These are phyloP conservation scores for Moricandia moricandioides DNA, from an alignment of 345 rosid species.

Conservation along the genomic window DNA sequence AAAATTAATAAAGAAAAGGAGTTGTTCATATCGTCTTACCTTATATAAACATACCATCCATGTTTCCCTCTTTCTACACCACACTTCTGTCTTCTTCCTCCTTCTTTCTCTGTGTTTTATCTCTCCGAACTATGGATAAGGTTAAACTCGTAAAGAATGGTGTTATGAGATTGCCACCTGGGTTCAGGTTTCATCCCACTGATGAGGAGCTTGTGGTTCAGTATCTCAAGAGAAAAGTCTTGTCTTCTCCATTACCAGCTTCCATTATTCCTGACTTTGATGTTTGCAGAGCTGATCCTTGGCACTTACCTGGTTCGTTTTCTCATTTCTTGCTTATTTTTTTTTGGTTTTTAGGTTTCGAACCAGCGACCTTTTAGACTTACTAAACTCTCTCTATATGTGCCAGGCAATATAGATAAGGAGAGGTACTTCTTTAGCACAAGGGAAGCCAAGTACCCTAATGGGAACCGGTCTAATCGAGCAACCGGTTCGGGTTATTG, in stretches of 20 bases:
- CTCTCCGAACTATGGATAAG: slow-evolving; percentile 53
- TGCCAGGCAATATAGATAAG: slow-evolving; percentile 72
- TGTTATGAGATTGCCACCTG: slow-evolving; percentile 80
- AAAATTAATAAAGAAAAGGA: slow-evolving; percentile 26
- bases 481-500: slow-evolving; percentile 91
- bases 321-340: not conserved
- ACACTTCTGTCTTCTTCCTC: slow-evolving; percentile 23
- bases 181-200: slow-evolving; percentile 93
- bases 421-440: slow-evolving; percentile 97
- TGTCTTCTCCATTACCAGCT: slow-evolving; percentile 77
- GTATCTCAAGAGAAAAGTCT: slow-evolving; percentile 71
- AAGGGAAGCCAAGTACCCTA: slow-evolving; percentile 85
- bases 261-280: slow-evolving; percentile 90
- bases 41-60: slow-evolving; percentile 36
- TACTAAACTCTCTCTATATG: not conserved
- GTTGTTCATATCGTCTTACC: slow-evolving; percentile 31
- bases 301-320: slow-evolving; percentile 89
- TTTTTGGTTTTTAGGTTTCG: not conserved
- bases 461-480: slow-evolving; percentile 86
- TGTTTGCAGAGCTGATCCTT: slow-evolving; percentile 93
- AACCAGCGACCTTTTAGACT: not conserved
- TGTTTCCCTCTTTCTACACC: slow-evolving; percentile 42
- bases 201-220: slow-evolving; percentile 93
- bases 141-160: slow-evolving; percentile 69
- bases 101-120: not conserved